These are phyloP conservation scores for Mycena albidolilacea DNA, from an alignment of 768 basidiomycete genomes.

Conservation along the genomic window DNA sequence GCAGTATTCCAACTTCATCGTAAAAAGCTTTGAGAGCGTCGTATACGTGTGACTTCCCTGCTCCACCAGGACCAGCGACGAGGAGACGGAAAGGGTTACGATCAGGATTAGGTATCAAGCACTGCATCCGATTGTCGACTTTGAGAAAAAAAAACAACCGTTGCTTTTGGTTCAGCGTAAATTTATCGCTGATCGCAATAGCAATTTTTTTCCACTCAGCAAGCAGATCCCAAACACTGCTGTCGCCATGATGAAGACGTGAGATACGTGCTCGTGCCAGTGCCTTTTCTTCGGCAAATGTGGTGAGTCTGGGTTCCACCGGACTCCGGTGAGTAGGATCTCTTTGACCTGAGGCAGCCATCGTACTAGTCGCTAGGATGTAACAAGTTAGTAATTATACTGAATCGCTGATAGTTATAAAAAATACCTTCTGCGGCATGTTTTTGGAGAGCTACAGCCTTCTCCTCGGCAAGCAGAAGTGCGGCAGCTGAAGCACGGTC, in stretches of 20 bases:
- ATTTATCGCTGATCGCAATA: constrained; percentile 10
- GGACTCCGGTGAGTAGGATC: neutral
- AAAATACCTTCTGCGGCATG: neutral
- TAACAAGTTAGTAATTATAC: neutral
- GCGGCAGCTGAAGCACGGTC: constrained; percentile 1
- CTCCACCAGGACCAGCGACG: constrained; percentile 41
- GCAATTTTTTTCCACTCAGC: constrained; percentile 28
- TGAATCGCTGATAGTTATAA: neutral
- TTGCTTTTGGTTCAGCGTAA: constrained; percentile 40
- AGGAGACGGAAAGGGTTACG: constrained; percentile 37
- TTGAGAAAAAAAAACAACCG: constrained; percentile 33
- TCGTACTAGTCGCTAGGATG: neutral
- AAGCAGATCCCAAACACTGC: neutral
- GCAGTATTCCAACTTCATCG: neutral
- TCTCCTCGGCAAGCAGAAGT: constrained; percentile 19
- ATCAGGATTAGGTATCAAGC: neutral
- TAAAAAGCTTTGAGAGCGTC: constrained; percentile 37
- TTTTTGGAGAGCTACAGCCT: neutral
- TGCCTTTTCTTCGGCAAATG: neutral
- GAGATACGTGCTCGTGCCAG: neutral
- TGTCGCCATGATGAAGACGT: neutral
- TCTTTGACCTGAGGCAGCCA: too few relatives aligned
- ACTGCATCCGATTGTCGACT: constrained; percentile 19
- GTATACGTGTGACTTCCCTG: constrained; percentile 43
- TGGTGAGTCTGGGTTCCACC: constrained; percentile 6